Percentiles rank a stretch among this genome's conserved stretches.
These are phyloP conservation scores for Lasiosphaeris hirsuta DNA, from an alignment of 495 filamentous ascomycete species.

Conservation along the genomic window DNA sequence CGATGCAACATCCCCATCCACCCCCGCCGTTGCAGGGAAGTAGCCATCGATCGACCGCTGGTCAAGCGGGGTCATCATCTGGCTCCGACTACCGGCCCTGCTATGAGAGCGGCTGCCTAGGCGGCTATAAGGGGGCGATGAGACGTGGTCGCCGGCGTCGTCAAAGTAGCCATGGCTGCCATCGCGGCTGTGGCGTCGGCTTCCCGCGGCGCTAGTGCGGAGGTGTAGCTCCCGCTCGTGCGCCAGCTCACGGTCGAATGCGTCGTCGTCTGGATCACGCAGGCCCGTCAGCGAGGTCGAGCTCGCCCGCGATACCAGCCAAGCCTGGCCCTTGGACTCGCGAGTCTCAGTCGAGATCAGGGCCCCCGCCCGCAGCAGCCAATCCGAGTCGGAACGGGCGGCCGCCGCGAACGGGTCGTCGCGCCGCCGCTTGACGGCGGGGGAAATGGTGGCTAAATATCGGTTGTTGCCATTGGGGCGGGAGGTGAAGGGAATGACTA, in stretches of 20 bases:
- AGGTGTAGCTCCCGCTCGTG: constrained; percentile 34
- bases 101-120: constrained; percentile 45
- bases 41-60: constrained; percentile 23
- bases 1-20: constrained; percentile 30
- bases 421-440: constrained; percentile 21
- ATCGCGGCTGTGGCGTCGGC: constrained; percentile 30
- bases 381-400: constrained; percentile 56
- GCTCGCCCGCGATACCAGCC: constrained; percentile 69
- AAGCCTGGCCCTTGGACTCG: constrained; percentile 76
- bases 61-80: constrained; percentile 35
- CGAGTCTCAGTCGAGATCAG: constrained; percentile 65
- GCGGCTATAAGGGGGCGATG: constrained; percentile 38
- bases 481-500: constrained; percentile 15
- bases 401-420: constrained; percentile 8
- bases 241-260: constrained; percentile 41
- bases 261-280: constrained; percentile 46
- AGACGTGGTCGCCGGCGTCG: constrained; percentile 28
- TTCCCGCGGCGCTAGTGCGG: constrained; percentile 20
- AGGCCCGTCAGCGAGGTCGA: constrained; percentile 64
- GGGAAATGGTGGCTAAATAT: constrained; percentile 19
- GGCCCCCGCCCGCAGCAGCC: constrained; percentile 71
- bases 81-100: constrained; percentile 39
- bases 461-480: constrained; percentile 10
- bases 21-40: constrained; percentile 15
- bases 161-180: constrained; percentile 9